Evolutionary conservation across 164 flowering plant species (phyloP), one percentile per base, ranked within the genome.

Genomic region (Platanus orientalis): DNA sequence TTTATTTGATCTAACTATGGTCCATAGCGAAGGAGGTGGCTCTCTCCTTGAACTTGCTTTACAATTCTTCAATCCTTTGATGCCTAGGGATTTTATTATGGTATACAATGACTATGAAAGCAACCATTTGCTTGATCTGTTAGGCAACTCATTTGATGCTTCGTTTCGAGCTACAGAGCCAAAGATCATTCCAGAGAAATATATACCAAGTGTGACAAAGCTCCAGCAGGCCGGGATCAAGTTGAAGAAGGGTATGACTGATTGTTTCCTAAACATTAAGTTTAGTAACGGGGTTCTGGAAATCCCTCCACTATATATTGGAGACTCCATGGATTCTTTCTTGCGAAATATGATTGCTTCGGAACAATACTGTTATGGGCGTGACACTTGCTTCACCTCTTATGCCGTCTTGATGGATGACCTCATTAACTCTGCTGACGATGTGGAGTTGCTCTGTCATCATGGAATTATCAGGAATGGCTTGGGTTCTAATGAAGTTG

Each of bases 111-210:
- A 0, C 16, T 0, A 16, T 2, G 21, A 23, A 3, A 42, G 20
- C 25, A 40, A 58, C 5, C 62, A 58, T 58, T 26, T 58, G 17
- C 51, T 58, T 10, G 50, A 58, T 58, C 10, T 44, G 6, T 23
- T 58, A 11, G 21, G 45, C 29, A 1, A n/a, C 1, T 13, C 0
- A 0, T 0, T 17, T 26, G 9, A 7, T 6, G 9, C 4, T 26
- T 1, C 9, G 3, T 0, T 42, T 27, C 29, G n/a, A 6, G 7
- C 2, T 9, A 0, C 14, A 5, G 10, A 11, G 20, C 11, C 5
- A 36, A 36, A 1, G 1, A 14, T 0, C 13, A 24, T 1, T 3
- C 42, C 1, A 14, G 13, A 36, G 7, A 20, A 57, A 57, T 20
- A 1, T 4, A 3, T 36, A 24, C n/a, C 45, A 6, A 7, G 19